Conservation (phyloP, 225 moss, liverwort and hornwort genomes). For the Bryum argenteum region DNA sequence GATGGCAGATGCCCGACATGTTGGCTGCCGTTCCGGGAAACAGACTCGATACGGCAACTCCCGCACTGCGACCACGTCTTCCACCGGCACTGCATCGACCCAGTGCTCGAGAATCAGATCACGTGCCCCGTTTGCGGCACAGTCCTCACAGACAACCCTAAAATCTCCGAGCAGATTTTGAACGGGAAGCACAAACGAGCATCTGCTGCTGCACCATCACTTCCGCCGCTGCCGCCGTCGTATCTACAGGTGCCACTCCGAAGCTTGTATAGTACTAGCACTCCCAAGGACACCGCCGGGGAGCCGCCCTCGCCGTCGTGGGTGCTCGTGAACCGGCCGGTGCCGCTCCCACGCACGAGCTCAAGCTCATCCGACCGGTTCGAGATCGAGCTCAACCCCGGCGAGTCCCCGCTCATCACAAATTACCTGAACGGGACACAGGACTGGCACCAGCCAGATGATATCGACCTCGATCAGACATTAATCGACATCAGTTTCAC, state of each 20-base stretch:
- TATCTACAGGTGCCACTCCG: conserved; percentile 12
- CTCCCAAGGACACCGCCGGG: neutral
- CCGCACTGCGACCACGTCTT: conserved; percentile 52
- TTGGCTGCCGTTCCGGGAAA: conserved; percentile 32
- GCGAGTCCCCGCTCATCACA: conserved; percentile 36
- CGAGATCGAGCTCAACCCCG: conserved; percentile 36
- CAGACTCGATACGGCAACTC: conserved; percentile 37
- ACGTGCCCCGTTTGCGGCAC: conserved; percentile 50
- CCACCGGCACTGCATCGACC: conserved; percentile 50
- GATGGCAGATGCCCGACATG: conserved; percentile 50
- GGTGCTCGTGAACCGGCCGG: conserved; percentile 50
- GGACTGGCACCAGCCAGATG: conserved; percentile 15
- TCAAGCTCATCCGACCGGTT: conserved; percentile 37
- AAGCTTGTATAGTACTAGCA: neutral
- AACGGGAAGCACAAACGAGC: neutral
- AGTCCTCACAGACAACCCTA: conserved; percentile 22
- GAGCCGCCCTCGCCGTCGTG: conserved; percentile 12
- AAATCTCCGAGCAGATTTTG: neutral
- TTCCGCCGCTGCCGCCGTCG: neutral
- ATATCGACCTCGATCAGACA: conserved; percentile 28
- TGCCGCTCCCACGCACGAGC: conserved; percentile 36
- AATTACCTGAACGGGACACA: neutral
- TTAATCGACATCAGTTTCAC: conserved; percentile 50
- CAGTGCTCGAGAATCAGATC: conserved; percentile 35
- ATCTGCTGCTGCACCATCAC: too few relatives aligned